A percentile compares a stretch with the other conserved stretches of the same genome.
Evolutionary conservation across 768 basidiomycete species (phyloP).

Genomic region (Butyriboletus loyo): DNA sequence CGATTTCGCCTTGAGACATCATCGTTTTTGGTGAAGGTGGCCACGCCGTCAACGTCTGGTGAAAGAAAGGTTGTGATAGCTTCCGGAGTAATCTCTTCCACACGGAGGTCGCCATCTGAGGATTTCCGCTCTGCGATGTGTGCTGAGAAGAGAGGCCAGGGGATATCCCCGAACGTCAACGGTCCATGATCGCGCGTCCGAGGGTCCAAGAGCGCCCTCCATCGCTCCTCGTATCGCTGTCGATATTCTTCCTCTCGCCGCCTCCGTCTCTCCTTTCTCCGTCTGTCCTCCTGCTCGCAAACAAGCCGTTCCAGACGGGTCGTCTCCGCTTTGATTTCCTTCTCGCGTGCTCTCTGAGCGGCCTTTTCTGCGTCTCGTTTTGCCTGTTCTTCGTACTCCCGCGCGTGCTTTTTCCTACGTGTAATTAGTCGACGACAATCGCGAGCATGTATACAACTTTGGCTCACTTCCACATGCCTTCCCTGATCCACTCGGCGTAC

Average conservation of each 20-base stretch:
- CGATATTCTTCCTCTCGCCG: slow-evolving; percentile 44
- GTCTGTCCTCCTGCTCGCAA: slow-evolving; percentile 50
- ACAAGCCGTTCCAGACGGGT: slow-evolving; percentile 46
- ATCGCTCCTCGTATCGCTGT: slow-evolving; percentile 53
- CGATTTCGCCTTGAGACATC: slow-evolving; percentile 45
- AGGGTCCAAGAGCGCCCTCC: slow-evolving; percentile 49
- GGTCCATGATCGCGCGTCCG: slow-evolving; percentile 19
- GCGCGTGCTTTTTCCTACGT: slow-evolving; percentile 62
- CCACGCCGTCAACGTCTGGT: slow-evolving; percentile 17
- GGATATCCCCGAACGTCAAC: slow-evolving; percentile 59
- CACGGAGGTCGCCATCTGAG: slow-evolving; percentile 8
- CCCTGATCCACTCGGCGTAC: slow-evolving; percentile 82
- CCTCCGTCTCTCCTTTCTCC: slow-evolving; percentile 47
- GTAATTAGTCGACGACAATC: slow-evolving; percentile 1
- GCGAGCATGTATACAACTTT: not conserved
- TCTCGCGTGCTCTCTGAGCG: slow-evolving; percentile 52
- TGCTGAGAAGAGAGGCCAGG: slow-evolving; percentile 60
- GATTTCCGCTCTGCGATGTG: slow-evolving; percentile 18
- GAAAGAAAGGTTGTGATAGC: slow-evolving; percentile 60
- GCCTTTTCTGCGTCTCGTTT: slow-evolving; percentile 51
- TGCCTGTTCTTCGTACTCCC: slow-evolving; percentile 61
- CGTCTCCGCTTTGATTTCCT: slow-evolving; percentile 53
- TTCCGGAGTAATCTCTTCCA: slow-evolving; percentile 54
- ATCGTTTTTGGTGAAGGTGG: slow-evolving; percentile 7
- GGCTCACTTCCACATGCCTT: slow-evolving; percentile 80